Evolutionary conservation across 495 filamentous ascomycete species (phyloP), one percentile per base, ranked within the genome.

Genomic region (Aspergillus biplanus): DNA sequence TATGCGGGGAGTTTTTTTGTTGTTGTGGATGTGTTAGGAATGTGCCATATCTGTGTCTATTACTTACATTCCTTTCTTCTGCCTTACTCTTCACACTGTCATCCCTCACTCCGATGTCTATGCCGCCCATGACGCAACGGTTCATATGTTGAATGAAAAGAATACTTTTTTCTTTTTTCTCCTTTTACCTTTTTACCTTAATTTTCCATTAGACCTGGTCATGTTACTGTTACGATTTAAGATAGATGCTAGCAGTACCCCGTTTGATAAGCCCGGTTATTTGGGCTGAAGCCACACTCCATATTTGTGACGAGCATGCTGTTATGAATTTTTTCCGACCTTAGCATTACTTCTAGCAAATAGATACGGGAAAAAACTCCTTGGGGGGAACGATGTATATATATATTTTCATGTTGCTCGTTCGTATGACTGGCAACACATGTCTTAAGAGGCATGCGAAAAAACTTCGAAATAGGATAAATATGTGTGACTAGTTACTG

Each of bases 71-170:
- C 11, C 47, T 18, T 21, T 50, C 16, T 11, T 31, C n/a, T 44
- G 7, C 39, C 11, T 46, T 16, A 2, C 33, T 56, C 37, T 54
- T 42, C 62, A 47, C 21, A 11, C 56, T 50, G 54, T 37, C 42
- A n/a, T 52, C 46, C 27, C 59, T 3, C 58, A 37, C 56, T 52
- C 46, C 59, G 46, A 68, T 65, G 49, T 62, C 56, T 62, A 67
- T 34, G 58, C 52, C 50, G 21, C 44, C 50, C 64, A 55, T 47
- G 59, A 58, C 64, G 58, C 54, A 58, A 64, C 52, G 62, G 62
- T 65, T 64, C 59, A 62, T 32, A 64, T 61, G 46, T 44, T 63
- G 46, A 65, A 54, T 63, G 48, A 52, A 34, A 65, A 68, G 33
- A 64, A 65, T 59, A 59, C 34, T 50, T 50, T 48, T 62, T 58